A percentile compares a stretch with the other conserved stretches of the same genome.
phyloP scores from a whole-genome alignment of 2,329 filamentous ascomycete genomes.

The Epichloe sp. region DNA sequence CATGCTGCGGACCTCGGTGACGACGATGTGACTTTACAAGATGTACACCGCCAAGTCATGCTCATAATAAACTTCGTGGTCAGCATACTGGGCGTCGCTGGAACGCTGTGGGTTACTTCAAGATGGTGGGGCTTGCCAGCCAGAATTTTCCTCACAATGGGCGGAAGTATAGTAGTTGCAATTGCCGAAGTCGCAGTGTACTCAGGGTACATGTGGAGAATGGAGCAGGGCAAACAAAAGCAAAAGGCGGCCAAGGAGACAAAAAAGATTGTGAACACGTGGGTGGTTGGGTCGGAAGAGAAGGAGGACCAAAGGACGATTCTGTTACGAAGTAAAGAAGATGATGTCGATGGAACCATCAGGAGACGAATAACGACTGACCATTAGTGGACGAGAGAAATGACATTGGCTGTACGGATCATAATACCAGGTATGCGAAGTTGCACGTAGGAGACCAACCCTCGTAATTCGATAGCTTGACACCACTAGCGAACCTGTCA shows the following conservation, averaged over 20 bases:
- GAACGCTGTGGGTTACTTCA: conserved; percentile 65
- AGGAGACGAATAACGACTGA: conserved; percentile 15
- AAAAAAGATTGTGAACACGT: conserved; percentile 61
- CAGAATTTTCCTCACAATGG: conserved; percentile 57
- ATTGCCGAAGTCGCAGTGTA: conserved; percentile 70
- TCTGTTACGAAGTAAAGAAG: conserved; percentile 13
- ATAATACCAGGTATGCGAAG: not conserved
- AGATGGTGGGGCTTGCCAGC: conserved; percentile 63
- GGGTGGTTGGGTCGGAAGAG: conserved; percentile 42
- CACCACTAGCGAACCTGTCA: not conserved
- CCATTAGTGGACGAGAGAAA: not conserved
- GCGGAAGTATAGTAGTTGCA: conserved; percentile 55
- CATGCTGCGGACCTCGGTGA: conserved; percentile 35
- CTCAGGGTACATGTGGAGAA: conserved; percentile 57
- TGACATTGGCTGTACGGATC: not conserved
- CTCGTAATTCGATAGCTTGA: too few relatives aligned
- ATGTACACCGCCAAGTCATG: conserved; percentile 68
- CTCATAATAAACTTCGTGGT: conserved; percentile 84
- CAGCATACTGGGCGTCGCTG: conserved; percentile 68
- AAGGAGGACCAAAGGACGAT: conserved; percentile 13
- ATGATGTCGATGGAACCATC: conserved; percentile 9
- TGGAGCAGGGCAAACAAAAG: conserved; percentile 53
- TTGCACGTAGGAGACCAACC: too few relatives aligned
- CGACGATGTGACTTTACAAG: conserved; percentile 55
- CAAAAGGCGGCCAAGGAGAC: conserved; percentile 49